Base-by-base conservation (phyloP, 768 basidiomycete species). In the Pleurotus giganteus region DNA sequence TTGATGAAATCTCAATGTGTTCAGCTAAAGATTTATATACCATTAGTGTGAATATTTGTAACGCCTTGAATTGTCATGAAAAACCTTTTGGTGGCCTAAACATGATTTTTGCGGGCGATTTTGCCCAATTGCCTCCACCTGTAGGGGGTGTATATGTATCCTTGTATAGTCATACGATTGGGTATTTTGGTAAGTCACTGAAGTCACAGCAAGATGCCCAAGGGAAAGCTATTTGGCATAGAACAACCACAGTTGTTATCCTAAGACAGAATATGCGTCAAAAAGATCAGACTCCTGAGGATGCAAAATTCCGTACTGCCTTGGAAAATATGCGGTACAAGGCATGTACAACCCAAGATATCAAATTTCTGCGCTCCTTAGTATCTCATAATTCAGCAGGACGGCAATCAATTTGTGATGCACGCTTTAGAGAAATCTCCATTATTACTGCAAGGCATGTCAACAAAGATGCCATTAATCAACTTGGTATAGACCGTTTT, bases 1-100 rank as follows among this genome's bases (percentile, higher is more conserved):
- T 75, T 7, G 71, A 77, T 65, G 74, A 77, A 52, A 63, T 76
- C 0, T 76, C 74, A 0, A 78, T 78, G 77, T 31, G 74, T 0
- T 65, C 65, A 0, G 70, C 69, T 39, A 17, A 45, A n/a, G 66
- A 69, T 31, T 31, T 75, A 32, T 69, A 70, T 54, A 53, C 47
- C 1, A 73, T 75, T 4, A 64, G 64, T 57, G 56, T 58, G 2
- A 59, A 57, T 15, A 58, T 74, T 15, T 57, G 62, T 11, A 54
- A 53, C 12, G 58, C 65, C 3, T 58, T 61, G n/a, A 57, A 61
- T 17, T 23, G 26, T 1, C 47, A 52, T 3, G 4, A 47, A 3
- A 46, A 60, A 4, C 61, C 70, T 11, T 71, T 70, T 58, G 70
- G 68, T 5, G 68, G 71, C 0, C 53, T 67, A 8, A 69, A 68